Conservation (phyloP, 768 basidiomycete genomes). For the Mycena crocata region DNA sequence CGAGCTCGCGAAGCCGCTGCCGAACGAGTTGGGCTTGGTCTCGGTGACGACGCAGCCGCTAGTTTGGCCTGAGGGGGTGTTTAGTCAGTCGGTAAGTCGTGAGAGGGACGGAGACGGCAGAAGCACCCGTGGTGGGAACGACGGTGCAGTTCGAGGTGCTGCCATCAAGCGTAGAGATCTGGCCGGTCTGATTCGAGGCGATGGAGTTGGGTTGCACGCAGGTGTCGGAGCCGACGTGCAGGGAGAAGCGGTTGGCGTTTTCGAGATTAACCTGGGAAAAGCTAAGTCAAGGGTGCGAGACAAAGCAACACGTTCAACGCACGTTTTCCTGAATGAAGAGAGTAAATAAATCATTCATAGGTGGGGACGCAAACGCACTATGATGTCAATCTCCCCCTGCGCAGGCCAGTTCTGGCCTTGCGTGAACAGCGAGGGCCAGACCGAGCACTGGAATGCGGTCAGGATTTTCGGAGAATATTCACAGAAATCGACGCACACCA, state of each 20-base stretch:
- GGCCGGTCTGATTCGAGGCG: slow-evolving; percentile 40
- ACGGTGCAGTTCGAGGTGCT: slow-evolving; percentile 31
- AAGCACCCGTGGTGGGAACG: slow-evolving; percentile 21
- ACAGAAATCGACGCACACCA: slow-evolving; percentile 23
- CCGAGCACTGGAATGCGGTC: slow-evolving; percentile 11
- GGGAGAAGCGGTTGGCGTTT: slow-evolving; percentile 64
- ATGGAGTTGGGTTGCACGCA: slow-evolving; percentile 46
- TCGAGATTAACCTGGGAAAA: slow-evolving; percentile 34
- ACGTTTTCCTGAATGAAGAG: slow-evolving; percentile 18
- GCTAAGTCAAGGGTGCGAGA: background rate
- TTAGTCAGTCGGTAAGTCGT: background rate
- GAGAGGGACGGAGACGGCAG: background rate
- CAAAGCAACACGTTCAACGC: background rate
- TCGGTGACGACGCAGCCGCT: slow-evolving; percentile 46
- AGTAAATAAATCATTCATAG: background rate
- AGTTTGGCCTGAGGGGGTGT: slow-evolving; percentile 13
- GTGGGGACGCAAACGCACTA: slow-evolving; percentile 48
- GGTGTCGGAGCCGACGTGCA: slow-evolving; percentile 58
- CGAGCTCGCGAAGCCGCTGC: slow-evolving; percentile 33
- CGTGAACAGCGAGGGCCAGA: slow-evolving; percentile 29
- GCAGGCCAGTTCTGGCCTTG: slow-evolving; percentile 49
- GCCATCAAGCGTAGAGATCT: slow-evolving; percentile 33
- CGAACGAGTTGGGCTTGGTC: slow-evolving; percentile 44
- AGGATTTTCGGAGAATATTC: background rate
- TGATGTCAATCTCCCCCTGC: slow-evolving; percentile 68